phyloP scores from a whole-genome alignment of 352 stramenopile species.

The Phytophthora idaei region DNA sequence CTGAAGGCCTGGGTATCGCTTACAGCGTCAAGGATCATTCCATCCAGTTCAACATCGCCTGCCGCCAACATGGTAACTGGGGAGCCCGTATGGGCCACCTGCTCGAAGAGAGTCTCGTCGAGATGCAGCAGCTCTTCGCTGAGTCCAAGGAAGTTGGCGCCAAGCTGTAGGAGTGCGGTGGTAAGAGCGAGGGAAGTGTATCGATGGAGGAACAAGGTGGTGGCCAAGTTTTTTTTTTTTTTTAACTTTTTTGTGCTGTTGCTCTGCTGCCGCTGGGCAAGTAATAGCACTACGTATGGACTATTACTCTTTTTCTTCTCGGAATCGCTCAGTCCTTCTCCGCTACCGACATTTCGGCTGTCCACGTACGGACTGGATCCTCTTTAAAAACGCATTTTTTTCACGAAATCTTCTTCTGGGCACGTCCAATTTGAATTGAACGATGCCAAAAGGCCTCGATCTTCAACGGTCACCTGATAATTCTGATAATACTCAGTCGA shows the following conservation, averaged over 20 bases:
- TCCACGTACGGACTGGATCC: too few relatives aligned
- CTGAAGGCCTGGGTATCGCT: slow-evolving; percentile 77
- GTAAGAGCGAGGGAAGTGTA: too few relatives aligned
- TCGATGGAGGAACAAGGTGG: too few relatives aligned
- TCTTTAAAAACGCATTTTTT: too few relatives aligned
- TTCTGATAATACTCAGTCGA: neutral
- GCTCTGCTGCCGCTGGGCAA: too few relatives aligned
- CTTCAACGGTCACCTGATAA: neutral
- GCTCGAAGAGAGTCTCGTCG: slow-evolving; percentile 76
- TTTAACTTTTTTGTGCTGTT: too few relatives aligned
- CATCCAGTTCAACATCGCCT: slow-evolving; percentile 88
- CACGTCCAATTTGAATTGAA: neutral
- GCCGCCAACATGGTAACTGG: slow-evolving; percentile 57
- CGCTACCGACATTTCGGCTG: too few relatives aligned
- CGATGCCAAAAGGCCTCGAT: neutral
- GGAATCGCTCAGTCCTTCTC: too few relatives aligned
- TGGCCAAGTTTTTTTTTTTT: too few relatives aligned
- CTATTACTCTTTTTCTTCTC: too few relatives aligned
- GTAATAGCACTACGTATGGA: too few relatives aligned
- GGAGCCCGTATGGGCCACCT: slow-evolving; percentile 68
- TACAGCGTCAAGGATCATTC: slow-evolving; percentile 84
- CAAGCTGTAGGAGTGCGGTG: slow-evolving; percentile 41
- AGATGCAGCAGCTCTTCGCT: slow-evolving; percentile 79
- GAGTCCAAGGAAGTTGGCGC: slow-evolving; percentile 32
- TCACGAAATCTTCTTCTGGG: neutral